Percentiles rank a stretch among this genome's conserved stretches.
These are phyloP conservation scores for Backusella sp. DNA, from an alignment of 192 early-diverging fungal species.

Conservation along the genomic window DNA sequence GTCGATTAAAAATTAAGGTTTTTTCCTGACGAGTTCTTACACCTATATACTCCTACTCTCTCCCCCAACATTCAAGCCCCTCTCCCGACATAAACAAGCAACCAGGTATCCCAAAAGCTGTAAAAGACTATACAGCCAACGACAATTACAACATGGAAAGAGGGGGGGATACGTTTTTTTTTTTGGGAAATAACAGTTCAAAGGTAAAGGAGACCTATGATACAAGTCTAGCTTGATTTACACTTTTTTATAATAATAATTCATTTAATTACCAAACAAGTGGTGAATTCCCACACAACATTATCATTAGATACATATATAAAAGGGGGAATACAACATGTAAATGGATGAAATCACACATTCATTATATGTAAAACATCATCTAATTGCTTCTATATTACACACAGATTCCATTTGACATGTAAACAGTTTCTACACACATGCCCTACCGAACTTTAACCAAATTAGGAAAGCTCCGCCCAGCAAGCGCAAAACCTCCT, in stretches of 20 bases:
- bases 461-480: background rate
- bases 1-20: conserved; percentile 4
- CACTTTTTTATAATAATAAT: background rate
- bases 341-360: background rate
- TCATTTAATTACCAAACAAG: background rate
- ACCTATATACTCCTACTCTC: background rate
- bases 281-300: background rate
- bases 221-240: conserved; percentile 3
- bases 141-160: background rate
- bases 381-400: background rate
- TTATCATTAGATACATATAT: background rate
- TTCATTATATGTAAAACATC: background rate
- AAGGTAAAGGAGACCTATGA: background rate
- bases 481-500: background rate
- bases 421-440: background rate
- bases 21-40: conserved; percentile 3
- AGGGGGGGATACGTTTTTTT: background rate
- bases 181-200: background rate
- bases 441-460: background rate
- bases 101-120: background rate
- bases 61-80: background rate
- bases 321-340: background rate
- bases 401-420: background rate
- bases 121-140: background rate
- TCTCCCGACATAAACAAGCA: background rate